A percentile compares a stretch with the other conserved stretches of the same genome.
Conservation (phyloP, 768 basidiomycete species). For the Boletus pseudopeckii region DNA sequence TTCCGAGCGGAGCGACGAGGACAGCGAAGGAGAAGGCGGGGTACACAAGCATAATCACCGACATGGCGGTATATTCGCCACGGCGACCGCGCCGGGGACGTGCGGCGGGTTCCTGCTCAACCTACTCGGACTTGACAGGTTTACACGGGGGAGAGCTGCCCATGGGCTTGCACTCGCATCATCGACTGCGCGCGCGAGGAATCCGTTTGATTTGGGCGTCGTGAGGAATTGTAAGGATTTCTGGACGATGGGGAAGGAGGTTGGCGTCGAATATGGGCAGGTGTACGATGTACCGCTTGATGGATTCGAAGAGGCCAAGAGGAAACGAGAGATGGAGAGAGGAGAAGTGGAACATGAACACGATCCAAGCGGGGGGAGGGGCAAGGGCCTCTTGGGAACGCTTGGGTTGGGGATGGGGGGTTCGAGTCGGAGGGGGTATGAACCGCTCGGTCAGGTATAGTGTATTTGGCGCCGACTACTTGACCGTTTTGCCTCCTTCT, state of each 20-base stretch:
- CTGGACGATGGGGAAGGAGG: conserved; percentile 81
- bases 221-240: conserved; percentile 87
- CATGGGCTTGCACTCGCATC: conserved; percentile 75
- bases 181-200: conserved; percentile 56
- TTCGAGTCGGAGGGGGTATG: conserved; percentile 34
- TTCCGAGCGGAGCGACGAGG: conserved; percentile 49
- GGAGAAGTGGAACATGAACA: conserved; percentile 42
- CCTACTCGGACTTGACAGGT: conserved; percentile 89
- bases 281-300: conserved; percentile 88
- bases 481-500: too few species aligned
- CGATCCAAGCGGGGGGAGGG: conserved; percentile 38
- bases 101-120: conserved; percentile 72
- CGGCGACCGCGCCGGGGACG: conserved; percentile 31
- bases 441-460: conserved; percentile 32
- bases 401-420: conserved; percentile 37
- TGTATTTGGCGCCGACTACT: not conserved
- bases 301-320: conserved; percentile 76
- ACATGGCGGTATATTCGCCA: conserved; percentile 37
- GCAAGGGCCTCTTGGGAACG: conserved; percentile 37
- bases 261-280: conserved; percentile 87
- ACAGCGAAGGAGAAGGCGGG: conserved; percentile 33
- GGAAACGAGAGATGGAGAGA: conserved; percentile 50
- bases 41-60: conserved; percentile 44
- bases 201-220: conserved; percentile 89
- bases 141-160: conserved; percentile 87